Percentiles rank a stretch among this genome's conserved stretches.
Conservation (phyloP, 345 rosid species). For the Eucalyptus curtisii region DNA sequence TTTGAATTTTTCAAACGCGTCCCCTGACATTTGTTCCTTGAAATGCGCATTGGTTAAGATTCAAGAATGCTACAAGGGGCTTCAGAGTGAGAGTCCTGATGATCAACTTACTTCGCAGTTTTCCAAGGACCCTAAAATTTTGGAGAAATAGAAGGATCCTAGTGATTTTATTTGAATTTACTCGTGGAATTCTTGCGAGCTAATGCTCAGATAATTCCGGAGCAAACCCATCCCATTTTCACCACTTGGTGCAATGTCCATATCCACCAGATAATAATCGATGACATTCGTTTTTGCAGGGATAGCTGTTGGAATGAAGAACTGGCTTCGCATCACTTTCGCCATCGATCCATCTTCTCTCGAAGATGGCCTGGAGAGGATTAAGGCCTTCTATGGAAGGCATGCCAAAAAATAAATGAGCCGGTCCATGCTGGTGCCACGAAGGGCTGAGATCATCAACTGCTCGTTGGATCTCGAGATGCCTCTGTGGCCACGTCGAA, state of each 20-base stretch:
- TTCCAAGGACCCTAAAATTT: neutral
- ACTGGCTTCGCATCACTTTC: constrained; percentile 60
- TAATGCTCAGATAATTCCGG: neutral
- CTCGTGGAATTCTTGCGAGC: neutral
- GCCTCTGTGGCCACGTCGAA: neutral
- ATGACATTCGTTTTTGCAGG: constrained; percentile 23
- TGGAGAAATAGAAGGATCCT: neutral
- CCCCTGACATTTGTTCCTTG: neutral
- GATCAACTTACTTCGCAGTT: neutral
- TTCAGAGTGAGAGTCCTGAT: neutral
- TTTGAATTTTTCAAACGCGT: neutral
- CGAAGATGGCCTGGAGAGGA: constrained; percentile 57
- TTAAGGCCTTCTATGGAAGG: constrained; percentile 45
- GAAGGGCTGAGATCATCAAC: neutral
- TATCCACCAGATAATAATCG: neutral
- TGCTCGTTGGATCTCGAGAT: neutral
- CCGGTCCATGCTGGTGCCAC: too few species aligned
- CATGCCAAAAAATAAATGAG: constrained; percentile 30
- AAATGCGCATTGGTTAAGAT: neutral
- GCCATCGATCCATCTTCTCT: constrained; percentile 51
- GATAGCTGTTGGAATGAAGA: constrained; percentile 40
- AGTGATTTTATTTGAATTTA: neutral
- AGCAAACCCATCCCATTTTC: neutral
- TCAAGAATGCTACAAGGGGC: neutral
- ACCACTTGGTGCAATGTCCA: neutral